Conservation (phyloP, 495 filamentous ascomycete species). For the Aspergillus cavernicola region DNA sequence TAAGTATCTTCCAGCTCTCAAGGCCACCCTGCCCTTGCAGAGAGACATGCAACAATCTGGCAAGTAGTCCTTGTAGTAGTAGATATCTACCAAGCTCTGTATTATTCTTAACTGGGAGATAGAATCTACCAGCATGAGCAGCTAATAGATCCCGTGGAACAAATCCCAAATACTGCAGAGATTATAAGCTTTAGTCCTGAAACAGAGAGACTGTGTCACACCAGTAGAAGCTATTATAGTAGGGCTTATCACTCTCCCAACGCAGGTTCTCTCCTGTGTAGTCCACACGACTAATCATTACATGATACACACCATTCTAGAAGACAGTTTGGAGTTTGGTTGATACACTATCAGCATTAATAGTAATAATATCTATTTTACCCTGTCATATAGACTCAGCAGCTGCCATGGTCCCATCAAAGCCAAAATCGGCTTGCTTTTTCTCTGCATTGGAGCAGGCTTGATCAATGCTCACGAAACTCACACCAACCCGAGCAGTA, state of each 20-base stretch:
- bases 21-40: constrained; percentile 68
- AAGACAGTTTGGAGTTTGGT: constrained; percentile 58
- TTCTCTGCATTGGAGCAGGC: constrained; percentile 65
- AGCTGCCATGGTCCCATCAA: constrained; percentile 46
- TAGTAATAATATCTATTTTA: constrained; percentile 58
- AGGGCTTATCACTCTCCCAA: constrained; percentile 68
- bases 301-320: constrained; percentile 68
- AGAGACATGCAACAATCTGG: constrained; percentile 67
- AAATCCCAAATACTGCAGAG: constrained; percentile 60
- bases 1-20: constrained; percentile 62
- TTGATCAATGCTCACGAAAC: constrained; percentile 62
- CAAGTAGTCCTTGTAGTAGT: constrained; percentile 63
- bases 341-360: constrained; percentile 53
- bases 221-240: constrained; percentile 78
- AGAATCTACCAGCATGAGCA: constrained; percentile 68
- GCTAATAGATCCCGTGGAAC: constrained; percentile 66
- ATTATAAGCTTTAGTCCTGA: background rate
- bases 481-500: constrained; percentile 61
- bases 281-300: constrained; percentile 71
- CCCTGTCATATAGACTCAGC: constrained; percentile 58
- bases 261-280: constrained; percentile 76
- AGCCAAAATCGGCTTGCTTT: constrained; percentile 67
- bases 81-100: constrained; percentile 67
- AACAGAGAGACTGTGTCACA: constrained; percentile 24
- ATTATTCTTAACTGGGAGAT: constrained; percentile 61